Base-by-base conservation (phyloP, 2,329 filamentous ascomycete species). In the Ascosphaera aggregata region DNA sequence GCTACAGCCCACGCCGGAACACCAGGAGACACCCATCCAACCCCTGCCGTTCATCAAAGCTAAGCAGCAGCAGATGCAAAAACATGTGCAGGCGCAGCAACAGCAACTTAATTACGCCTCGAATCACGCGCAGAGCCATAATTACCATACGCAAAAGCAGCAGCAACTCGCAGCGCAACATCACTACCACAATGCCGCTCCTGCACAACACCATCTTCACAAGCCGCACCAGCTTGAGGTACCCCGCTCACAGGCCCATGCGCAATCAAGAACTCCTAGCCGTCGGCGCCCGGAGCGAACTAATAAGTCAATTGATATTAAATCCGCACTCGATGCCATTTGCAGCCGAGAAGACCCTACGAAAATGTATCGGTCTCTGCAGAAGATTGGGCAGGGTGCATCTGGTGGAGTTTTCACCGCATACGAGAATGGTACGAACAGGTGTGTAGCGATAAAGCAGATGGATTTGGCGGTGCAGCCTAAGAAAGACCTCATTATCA, bases 391-490 rank as follows among this genome's bases (percentile, higher is more conserved):
- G 16, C 89, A 98, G 57, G 89, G 89, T 60, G 89, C 89, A 41
- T 98, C 89, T 44, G 89, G 89, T 42, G 95, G 86, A 17, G 89
- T 98, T 37, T 98, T 98, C 52, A 86, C 98, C 44, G 89, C 89
- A 45, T 89, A 91, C 53, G 80, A 76, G 46, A 78, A 91, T 52
- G 85, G 84, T 9, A 66, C 71, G 38, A 73, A 80, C 45, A 81
- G 81, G 38, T 82, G 94, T 55, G 89, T 98, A 44, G 89, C 89
- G 34, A 98, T 98, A 55, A 98, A 98, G 64, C 89, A 98, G 62
- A 98, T 98, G 89, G 89, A 98, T 61, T 71, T 98, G 41, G 82
- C 86, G 38, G 89, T 92, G 54, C 89, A 98, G 58, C 89, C 89
- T 37, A 71, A 89, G 42, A 98, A 98, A 66, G 89, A 98, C 60